Base-by-base conservation (phyloP, 495 filamentous ascomycete genomes). In the Aspergillus heteromorphus region DNA sequence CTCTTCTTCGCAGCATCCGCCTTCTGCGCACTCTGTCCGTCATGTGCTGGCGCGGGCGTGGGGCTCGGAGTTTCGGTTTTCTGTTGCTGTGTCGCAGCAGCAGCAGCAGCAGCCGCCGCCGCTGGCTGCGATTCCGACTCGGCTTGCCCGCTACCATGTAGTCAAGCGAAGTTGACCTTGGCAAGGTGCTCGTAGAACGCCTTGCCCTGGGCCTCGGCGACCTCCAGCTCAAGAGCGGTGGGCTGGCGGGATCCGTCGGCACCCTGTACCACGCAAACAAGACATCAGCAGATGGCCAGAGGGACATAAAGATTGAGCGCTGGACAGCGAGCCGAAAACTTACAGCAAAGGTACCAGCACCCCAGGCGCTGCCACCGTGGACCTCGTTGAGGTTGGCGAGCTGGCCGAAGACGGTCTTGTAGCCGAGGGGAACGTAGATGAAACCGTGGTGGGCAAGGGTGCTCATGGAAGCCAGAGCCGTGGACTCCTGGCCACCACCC, bases 401-500 rank as follows among this genome's bases (percentile, higher is more conserved):
- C 45, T 79, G 65, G 25, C 61, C 71, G 69, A 95, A 96, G 53
- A 84, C 74, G 61, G 84, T 87, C 77, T 87, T 86, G 79, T 95
- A 98, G 40, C 93, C 93, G 58, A 98, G 79, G 38, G 93, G 93
- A 21, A 97, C 91, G 68, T 88, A 98, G 80, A 93, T 85, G 69
- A 97, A 86, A 60, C 93, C 93, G 79, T 98, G 93, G 72, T 97
- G 93, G 48, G 87, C 71, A 38, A 98, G 73, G 9, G 93, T 98
- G 73, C 85, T 89, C 83, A 97, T 85, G 67, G 86, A 75, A 18
- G 88, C 79, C 45, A 96, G 69, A 54, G 79, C 86, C 17, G 93
- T 98, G 45, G 83, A 86, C 76, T 98, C 93, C 75, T 98, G 95
- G 36, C 93, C 93, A 72, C 93, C 93, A 59, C 93, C 93, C 45